Conservation (phyloP, 768 basidiomycete genomes). For the Tricholoma sp. region DNA sequence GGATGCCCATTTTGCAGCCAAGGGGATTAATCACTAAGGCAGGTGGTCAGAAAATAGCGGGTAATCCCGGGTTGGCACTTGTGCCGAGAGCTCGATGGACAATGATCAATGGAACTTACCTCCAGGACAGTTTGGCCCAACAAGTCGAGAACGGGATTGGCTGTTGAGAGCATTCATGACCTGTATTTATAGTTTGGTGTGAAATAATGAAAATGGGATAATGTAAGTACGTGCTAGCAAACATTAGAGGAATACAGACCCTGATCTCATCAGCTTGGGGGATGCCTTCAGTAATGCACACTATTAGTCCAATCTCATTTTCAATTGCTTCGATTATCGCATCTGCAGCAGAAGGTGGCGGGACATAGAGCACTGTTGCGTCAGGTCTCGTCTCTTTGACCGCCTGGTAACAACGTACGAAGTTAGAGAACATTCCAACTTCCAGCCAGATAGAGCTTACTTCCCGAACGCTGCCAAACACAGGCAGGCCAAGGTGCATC, state of each 20-base stretch:
- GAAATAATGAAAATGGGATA: not conserved
- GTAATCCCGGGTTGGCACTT: not conserved
- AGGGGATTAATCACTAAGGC: slow-evolving; percentile 81
- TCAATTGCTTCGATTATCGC: slow-evolving; percentile 99
- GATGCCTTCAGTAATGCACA: slow-evolving; percentile 98
- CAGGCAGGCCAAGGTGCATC: slow-evolving; percentile 90
- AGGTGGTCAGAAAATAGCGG: not conserved
- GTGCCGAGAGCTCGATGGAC: not conserved
- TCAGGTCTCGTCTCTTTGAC: slow-evolving; percentile 84
- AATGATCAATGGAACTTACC: slow-evolving; percentile 20
- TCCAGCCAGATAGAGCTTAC: slow-evolving; percentile 34
- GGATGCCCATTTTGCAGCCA: slow-evolving; percentile 99
- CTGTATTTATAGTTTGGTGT: slow-evolving; percentile 30
- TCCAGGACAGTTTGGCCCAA: slow-evolving; percentile 98
- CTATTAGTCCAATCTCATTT: slow-evolving; percentile 95
- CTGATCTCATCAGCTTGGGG: slow-evolving; percentile 96
- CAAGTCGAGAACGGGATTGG: slow-evolving; percentile 92
- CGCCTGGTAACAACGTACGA: slow-evolving; percentile 47
- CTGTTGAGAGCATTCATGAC: slow-evolving; percentile 91
- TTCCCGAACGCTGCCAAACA: slow-evolving; percentile 90
- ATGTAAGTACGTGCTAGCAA: not conserved
- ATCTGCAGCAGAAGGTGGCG: slow-evolving; percentile 92
- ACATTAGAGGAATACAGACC: slow-evolving; percentile 36
- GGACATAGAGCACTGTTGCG: slow-evolving; percentile 95
- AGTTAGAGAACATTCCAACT: slow-evolving; percentile 1